Percentiles rank a stretch among this genome's conserved stretches.
These are phyloP conservation scores for Cyclotella distinguenda DNA, from an alignment of 108 stramenopile genomes.

Conservation along the genomic window DNA sequence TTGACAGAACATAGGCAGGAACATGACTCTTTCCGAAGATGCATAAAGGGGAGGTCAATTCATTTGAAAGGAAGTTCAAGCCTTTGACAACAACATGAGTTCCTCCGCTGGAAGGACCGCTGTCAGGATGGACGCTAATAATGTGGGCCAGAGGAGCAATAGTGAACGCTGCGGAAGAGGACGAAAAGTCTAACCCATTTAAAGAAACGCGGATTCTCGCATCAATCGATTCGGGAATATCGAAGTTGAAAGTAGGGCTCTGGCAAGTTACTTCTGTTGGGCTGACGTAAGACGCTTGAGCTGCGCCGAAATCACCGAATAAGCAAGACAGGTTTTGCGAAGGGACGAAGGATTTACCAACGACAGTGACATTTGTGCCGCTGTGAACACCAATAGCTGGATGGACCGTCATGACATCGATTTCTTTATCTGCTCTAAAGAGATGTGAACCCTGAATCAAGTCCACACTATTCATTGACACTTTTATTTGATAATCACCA, in stretches of 20 bases:
- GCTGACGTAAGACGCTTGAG: constrained; percentile 18
- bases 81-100: constrained; percentile 39
- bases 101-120: constrained; percentile 33
- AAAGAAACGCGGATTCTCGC: constrained; percentile 29
- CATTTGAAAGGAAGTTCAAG: constrained; percentile 9
- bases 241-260: constrained; percentile 13
- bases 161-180: constrained; percentile 10
- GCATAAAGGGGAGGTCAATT: constrained; percentile 4
- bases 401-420: constrained; percentile 16
- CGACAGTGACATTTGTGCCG: constrained; percentile 34
- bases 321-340: constrained; percentile 10
- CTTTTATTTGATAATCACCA: constrained; percentile 17
- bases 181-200: constrained; percentile 44
- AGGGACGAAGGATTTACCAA: constrained; percentile 43
- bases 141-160: constrained; percentile 15
- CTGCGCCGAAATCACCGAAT: constrained; percentile 35
- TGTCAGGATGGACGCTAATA: constrained; percentile 16
- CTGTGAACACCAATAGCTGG: constrained; percentile 32
- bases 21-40: constrained; percentile 27
- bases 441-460: constrained; percentile 1
- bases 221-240: not conserved
- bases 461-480: constrained; percentile 40
- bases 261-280: constrained; percentile 19
- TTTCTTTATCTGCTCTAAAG: constrained; percentile 14
- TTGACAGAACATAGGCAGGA: constrained; percentile 16